Percentiles rank a stretch among this genome's conserved stretches.
These are phyloP conservation scores for Tetrapisispora namnaoensis DNA, from an alignment of 805 yeast genomes.

Conservation along the genomic window DNA sequence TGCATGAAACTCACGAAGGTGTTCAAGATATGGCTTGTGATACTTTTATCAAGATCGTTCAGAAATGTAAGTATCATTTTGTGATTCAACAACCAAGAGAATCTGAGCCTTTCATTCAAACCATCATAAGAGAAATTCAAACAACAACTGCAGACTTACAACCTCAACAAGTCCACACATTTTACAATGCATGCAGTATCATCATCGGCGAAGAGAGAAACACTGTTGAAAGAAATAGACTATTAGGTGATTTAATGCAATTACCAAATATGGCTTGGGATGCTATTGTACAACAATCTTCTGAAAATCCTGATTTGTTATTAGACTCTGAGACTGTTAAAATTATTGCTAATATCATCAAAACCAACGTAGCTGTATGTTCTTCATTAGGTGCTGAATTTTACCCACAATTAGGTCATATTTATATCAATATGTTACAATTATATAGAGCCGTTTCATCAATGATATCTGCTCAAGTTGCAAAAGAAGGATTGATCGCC, in stretches of 20 bases:
- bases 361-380: constrained; percentile 93
- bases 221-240: constrained; percentile 55
- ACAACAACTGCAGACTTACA: constrained; percentile 82
- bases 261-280: constrained; percentile 93
- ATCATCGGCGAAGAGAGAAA: constrained; percentile 82
- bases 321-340: constrained; percentile 78
- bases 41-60: constrained; percentile 91
- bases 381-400: constrained; percentile 89
- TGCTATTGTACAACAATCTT: constrained; percentile 76
- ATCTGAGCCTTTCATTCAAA: constrained; percentile 82
- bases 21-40: constrained; percentile 99
- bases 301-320: constrained; percentile 70
- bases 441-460: constrained; percentile 81
- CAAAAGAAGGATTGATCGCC: constrained; percentile 73
- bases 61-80: constrained; percentile 91
- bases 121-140: constrained; percentile 75
- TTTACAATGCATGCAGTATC: constrained; percentile 94
- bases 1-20: constrained; percentile 99
- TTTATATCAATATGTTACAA: constrained; percentile 83
- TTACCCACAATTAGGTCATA: constrained; percentile 74
- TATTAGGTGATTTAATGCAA: constrained; percentile 72
- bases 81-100: constrained; percentile 81
- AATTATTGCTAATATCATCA: constrained; percentile 84
- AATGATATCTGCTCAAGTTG: constrained; percentile 74
- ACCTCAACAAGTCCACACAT: constrained; percentile 96